Percentiles rank a stretch among this genome's conserved stretches.
phyloP scores from a whole-genome alignment of 148 eudicot species.

The Chenopodium formosanum region DNA sequence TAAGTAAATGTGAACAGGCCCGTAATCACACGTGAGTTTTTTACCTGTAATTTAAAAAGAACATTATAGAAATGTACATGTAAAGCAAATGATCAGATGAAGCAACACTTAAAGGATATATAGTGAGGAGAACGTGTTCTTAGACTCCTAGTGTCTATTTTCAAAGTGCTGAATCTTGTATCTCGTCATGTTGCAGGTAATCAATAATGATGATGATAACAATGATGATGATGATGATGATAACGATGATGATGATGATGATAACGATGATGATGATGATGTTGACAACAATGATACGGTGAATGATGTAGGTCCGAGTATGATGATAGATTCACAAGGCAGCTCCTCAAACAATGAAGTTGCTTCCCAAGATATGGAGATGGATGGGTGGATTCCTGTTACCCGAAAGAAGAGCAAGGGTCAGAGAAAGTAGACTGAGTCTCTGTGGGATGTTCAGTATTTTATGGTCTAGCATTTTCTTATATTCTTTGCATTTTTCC shows the following conservation, averaged over 20 bases:
- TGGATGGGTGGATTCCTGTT: constrained; percentile 55
- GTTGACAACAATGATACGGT: background rate
- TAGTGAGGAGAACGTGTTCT: no score
- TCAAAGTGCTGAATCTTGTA: background rate
- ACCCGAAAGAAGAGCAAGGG: constrained; percentile 39
- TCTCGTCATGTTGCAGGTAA: constrained; percentile 24
- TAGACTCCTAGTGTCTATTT: background rate
- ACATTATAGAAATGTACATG: no score
- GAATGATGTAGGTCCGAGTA: constrained; percentile 26
- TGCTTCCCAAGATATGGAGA: constrained; percentile 21
- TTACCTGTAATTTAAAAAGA: no score
- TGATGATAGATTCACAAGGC: constrained; percentile 38
- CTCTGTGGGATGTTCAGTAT: no score
- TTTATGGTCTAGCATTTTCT: no score
- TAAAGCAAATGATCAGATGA: no score
- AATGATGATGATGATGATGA: no score
- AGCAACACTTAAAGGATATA: no score
- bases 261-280: constrained; percentile 24
- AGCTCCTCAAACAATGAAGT: constrained; percentile 11
- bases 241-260: constrained; percentile 1
- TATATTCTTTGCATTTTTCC: no score
- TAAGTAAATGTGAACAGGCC: no score
- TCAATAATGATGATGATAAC: background rate
- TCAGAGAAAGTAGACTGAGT: constrained; percentile 30
- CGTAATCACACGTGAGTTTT: no score